phyloP scores from a whole-genome alignment of 108 stramenopile species.

The Skeletonema grethae region DNA sequence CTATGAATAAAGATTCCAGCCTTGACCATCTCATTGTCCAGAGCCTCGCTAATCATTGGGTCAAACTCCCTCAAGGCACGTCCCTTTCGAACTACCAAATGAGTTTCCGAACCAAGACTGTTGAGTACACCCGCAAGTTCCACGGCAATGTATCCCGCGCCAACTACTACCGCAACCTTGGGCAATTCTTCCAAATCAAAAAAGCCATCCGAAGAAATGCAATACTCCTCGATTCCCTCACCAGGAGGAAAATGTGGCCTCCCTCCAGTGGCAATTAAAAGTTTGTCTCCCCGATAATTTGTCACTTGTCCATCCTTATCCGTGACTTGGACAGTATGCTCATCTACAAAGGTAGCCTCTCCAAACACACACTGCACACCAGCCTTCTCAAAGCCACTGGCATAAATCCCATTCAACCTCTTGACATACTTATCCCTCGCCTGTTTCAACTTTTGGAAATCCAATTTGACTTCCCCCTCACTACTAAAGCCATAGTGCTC shows the following conservation, averaged over 20 bases:
- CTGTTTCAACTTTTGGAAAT: slow-evolving; percentile 84
- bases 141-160: slow-evolving; percentile 98
- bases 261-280: slow-evolving; percentile 93
- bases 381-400: slow-evolving; percentile 58
- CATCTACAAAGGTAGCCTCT: slow-evolving; percentile 54
- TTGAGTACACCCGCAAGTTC: slow-evolving; percentile 93
- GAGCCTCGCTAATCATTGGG: slow-evolving; percentile 64
- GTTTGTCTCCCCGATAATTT: slow-evolving; percentile 58
- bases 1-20: slow-evolving; percentile 75
- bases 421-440: slow-evolving; percentile 85
- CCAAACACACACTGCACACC: slow-evolving; percentile 63
- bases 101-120: slow-evolving; percentile 73
- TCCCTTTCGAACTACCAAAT: slow-evolving; percentile 65
- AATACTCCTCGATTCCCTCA: slow-evolving; percentile 73
- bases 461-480: slow-evolving; percentile 43
- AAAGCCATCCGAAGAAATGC: slow-evolving; percentile 90
- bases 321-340: slow-evolving; percentile 52
- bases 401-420: slow-evolving; percentile 88
- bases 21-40: slow-evolving; percentile 74
- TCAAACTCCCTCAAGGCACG: slow-evolving; percentile 85
- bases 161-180: slow-evolving; percentile 87
- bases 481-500: slow-evolving; percentile 47
- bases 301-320: slow-evolving; percentile 20
- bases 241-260: slow-evolving; percentile 67
- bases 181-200: slow-evolving; percentile 91